phyloP scores from a whole-genome alignment of 208 protist species.

The Trypanosoma conorhini region DNA sequence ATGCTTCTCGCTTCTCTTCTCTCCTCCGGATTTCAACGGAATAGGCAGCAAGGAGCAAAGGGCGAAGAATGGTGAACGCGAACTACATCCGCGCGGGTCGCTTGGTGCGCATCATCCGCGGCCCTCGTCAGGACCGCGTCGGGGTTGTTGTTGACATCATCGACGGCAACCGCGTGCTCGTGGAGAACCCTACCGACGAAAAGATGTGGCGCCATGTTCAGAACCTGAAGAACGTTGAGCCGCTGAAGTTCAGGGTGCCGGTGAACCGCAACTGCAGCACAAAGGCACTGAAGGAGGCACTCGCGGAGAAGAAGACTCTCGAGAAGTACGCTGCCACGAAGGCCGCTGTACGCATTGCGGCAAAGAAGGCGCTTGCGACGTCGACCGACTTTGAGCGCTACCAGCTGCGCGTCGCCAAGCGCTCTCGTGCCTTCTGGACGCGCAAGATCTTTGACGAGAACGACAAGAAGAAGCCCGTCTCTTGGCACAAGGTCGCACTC shows the following conservation, averaged over 20 bases:
- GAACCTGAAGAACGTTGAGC: conserved; percentile 89
- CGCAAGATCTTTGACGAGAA: conserved; percentile 92
- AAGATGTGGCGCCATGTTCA: conserved; percentile 93
- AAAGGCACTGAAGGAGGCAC: conserved; percentile 75
- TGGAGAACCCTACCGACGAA: conserved; percentile 86
- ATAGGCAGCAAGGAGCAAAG: conserved; percentile 16
- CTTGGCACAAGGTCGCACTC: conserved; percentile 87
- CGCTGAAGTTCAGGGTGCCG: conserved; percentile 70
- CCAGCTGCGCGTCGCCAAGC: conserved; percentile 89
- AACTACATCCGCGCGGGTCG: conserved; percentile 58
- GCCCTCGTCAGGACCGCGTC: conserved; percentile 42
- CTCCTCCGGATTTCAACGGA: conserved; percentile 13
- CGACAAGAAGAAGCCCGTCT: conserved; percentile 87
- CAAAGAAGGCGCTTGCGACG: conserved; percentile 80
- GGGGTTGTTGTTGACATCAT: conserved; percentile 85
- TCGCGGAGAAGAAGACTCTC: conserved; percentile 71
- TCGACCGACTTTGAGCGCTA: conserved; percentile 93
- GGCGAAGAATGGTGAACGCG: conserved; percentile 35
- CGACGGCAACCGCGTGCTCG: conserved; percentile 88
- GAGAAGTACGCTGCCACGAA: conserved; percentile 88
- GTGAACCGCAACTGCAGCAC: conserved; percentile 70
- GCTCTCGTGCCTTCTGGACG: conserved; percentile 89
- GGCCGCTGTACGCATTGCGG: conserved; percentile 68
- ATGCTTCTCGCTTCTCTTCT: conserved; percentile 7
- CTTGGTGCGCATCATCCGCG: conserved; percentile 53